A percentile compares a stretch with the other conserved stretches of the same genome.
These are phyloP conservation scores for Raphanus sativus DNA, from an alignment of 345 rosid species.

Conservation along the genomic window DNA sequence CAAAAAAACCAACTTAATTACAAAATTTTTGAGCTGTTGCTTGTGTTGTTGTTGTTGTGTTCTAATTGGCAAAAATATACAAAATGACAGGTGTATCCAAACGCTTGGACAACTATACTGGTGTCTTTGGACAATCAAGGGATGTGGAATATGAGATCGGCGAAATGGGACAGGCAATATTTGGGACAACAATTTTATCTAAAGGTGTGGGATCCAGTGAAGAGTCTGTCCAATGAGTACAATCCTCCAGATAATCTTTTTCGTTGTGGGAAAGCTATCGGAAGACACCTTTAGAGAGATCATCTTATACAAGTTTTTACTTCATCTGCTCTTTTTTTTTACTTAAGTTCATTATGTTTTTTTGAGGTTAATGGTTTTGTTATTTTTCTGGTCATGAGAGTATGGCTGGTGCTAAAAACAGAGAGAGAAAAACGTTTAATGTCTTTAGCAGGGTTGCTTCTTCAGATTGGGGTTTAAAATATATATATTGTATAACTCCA, in stretches of 20 bases:
- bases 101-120: slow-evolving; percentile 75
- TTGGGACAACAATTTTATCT: slow-evolving; percentile 88
- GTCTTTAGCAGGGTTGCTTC: background rate
- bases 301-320: background rate
- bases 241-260: slow-evolving; percentile 68
- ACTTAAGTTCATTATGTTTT: background rate
- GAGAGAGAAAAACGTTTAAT: background rate
- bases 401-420: slow-evolving; percentile 37
- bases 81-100: slow-evolving; percentile 69
- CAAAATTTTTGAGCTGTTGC: background rate
- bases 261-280: slow-evolving; percentile 79
- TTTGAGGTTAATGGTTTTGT: slow-evolving; percentile 1
- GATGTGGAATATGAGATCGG: slow-evolving; percentile 96
- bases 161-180: slow-evolving; percentile 84
- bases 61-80: background rate
- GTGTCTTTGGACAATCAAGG: slow-evolving; percentile 93
- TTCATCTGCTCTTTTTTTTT: background rate
- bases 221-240: slow-evolving; percentile 68
- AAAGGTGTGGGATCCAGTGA: slow-evolving; percentile 65
- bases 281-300: slow-evolving; percentile 44
- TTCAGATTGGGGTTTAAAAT: background rate
- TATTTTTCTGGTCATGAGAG: slow-evolving; percentile 44
- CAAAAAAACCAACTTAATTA: background rate
- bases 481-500: background rate
- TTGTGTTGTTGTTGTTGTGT: background rate